Evolutionary conservation across 257 asterid species (phyloP).

Genomic region (Anisodus tanguticus): DNA sequence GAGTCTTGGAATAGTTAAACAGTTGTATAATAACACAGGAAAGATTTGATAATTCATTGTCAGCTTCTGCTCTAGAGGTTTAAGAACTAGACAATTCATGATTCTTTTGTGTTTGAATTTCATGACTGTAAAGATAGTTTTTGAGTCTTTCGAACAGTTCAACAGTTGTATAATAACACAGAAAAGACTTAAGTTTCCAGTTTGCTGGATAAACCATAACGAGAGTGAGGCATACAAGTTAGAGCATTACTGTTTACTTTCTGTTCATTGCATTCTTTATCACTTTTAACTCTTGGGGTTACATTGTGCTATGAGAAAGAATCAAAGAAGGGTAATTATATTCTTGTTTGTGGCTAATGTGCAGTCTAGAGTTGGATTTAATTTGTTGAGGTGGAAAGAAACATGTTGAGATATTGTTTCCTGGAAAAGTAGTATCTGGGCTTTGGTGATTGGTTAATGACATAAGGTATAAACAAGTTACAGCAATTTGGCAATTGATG

Average conservation of each 20-base stretch:
- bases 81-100: too few relatives aligned
- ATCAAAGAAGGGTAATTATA: neutral
- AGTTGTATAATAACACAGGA: neutral
- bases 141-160: too few relatives aligned
- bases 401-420: conserved; percentile 18
- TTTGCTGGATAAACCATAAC: neutral
- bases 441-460: conserved; percentile 42
- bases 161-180: neutral
- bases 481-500: conserved; percentile 33
- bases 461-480: conserved; percentile 39
- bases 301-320: neutral
- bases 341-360: neutral
- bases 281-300: neutral
- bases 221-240: neutral
- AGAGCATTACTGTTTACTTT: neutral
- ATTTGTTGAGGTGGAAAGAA: conserved; percentile 38
- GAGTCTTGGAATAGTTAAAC: conserved; percentile 16
- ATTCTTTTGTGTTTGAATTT: too few relatives aligned
- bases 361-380: conserved; percentile 28
- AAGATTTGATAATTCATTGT: too few relatives aligned
- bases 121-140: too few relatives aligned
- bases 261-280: neutral
- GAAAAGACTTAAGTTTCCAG: neutral
- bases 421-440: too few relatives aligned
- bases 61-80: too few relatives aligned